Evolutionary conservation across 2,329 filamentous ascomycete genomes (phyloP), one percentile per base, ranked within the genome.

Genomic region (Fusarium succisae): DNA sequence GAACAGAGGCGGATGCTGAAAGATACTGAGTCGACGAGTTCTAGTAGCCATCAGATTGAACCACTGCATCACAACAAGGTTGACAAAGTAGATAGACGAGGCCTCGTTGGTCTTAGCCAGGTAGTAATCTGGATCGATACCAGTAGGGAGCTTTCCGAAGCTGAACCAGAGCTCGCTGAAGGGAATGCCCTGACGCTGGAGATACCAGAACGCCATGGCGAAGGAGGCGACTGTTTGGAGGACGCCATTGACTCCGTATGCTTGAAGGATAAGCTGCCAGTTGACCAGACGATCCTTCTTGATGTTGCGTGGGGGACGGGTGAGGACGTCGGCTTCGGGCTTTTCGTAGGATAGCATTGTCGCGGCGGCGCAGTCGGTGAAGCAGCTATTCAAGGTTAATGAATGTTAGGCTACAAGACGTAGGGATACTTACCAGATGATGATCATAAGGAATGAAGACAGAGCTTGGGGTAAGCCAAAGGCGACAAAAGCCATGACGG

Each of bases 1-100:
- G 81, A 92, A 91, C 13, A 88, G 70, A 0, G 93, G 92, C 7
- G 91, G 90, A 75, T 95, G 92, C 78, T 94, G 91, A 80, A 95
- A 91, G 72, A 95, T 89, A 63, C 89, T 89, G 28, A 92, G 85
- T 3, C 89, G 86, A 3, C 91, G 86, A 4, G 90, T 95, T 22
- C 92, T 87, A 10, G 93, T 86, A 3, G 91, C 90, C 78, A 95
- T 87, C 8, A 95, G 85, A 79, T 92, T 94, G 85, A 94, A 94
- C 86, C 91, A 91, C 86, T 94, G 92, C 92, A 95, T 94, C 55
- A 95, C 91, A 5, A 96, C 93, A 28, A 96, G 84, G 67, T 91
- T 95, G 74, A 95, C 89, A 76, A 95, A 95, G 81, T 95, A 95
- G 68, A 96, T 91, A 22, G 91, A 93, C 43, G 89, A 92, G 0